phyloP scores from a whole-genome alignment of 176 grass and related monocot genomes.

The Musa acuminata region DNA sequence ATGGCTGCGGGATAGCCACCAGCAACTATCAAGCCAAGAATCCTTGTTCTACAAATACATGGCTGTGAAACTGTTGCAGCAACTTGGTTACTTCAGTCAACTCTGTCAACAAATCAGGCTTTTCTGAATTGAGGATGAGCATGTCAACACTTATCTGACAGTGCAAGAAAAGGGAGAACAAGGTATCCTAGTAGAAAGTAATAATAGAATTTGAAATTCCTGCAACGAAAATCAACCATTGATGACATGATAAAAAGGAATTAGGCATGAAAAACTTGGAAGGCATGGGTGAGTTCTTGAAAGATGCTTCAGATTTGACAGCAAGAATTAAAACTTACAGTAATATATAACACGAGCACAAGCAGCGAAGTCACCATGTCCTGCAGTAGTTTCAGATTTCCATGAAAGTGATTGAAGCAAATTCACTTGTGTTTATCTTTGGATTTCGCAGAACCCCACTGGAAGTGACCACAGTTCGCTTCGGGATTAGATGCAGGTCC shows the following conservation, averaged over 20 bases:
- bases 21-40: too few relatives aligned
- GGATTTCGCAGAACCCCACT: conserved; percentile 70
- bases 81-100: not conserved
- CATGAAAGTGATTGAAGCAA: not conserved
- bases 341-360: not conserved
- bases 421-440: conserved; percentile 43
- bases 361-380: not conserved
- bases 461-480: conserved; percentile 86
- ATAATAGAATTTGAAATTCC: not conserved
- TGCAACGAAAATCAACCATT: not conserved
- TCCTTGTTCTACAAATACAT: too few relatives aligned
- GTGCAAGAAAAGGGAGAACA: not conserved
- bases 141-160: not conserved
- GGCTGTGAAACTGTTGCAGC: too few relatives aligned
- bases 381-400: not conserved
- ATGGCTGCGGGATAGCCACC: too few relatives aligned
- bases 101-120: not conserved
- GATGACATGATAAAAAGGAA: not conserved
- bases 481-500: conserved; percentile 77
- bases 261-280: not conserved
- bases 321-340: not conserved
- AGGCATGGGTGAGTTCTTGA: not conserved
- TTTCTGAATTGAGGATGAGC: not conserved
- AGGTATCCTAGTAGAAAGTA: not conserved
- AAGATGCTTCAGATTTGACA: not conserved